Evolutionary conservation across 148 eudicot species (phyloP).

Genomic region (Chenopodium suecicum): DNA sequence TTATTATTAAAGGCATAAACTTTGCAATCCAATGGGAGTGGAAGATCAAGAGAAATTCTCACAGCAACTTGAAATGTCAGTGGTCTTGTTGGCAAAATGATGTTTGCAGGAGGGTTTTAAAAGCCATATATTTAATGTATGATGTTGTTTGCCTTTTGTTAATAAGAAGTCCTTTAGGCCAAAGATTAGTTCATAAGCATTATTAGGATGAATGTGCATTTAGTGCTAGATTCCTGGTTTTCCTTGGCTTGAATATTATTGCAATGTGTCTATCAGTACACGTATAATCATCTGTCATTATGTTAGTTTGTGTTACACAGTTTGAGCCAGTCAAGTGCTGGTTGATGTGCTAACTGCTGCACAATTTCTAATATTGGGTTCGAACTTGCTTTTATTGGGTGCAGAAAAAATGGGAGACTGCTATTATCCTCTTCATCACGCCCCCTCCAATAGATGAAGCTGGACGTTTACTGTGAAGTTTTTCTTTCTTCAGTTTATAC

Average conservation of each 20-base stretch:
- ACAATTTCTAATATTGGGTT: not conserved
- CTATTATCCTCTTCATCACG: constrained; percentile 56
- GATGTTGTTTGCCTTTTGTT: not conserved
- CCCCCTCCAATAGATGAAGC: constrained; percentile 93
- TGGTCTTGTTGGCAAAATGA: not conserved
- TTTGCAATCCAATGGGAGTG: not conserved
- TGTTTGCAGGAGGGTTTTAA: not conserved
- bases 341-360: not conserved
- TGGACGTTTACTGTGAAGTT: constrained; percentile 59
- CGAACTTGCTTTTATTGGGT: constrained; percentile 2
- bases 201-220: not conserved
- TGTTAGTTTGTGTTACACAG: not conserved
- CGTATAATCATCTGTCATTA: not conserved
- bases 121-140: not conserved
- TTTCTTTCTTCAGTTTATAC: not conserved
- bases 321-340: not conserved
- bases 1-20: too few species aligned
- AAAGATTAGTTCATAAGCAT: not conserved
- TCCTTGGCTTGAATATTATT: not conserved
- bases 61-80: not conserved
- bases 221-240: not conserved
- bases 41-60: not conserved
- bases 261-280: not conserved
- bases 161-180: not conserved
- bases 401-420: constrained; percentile 69